These are phyloP conservation scores for Pseudonitzschia pungens DNA, from an alignment of 108 stramenopile species.

Conservation along the genomic window DNA sequence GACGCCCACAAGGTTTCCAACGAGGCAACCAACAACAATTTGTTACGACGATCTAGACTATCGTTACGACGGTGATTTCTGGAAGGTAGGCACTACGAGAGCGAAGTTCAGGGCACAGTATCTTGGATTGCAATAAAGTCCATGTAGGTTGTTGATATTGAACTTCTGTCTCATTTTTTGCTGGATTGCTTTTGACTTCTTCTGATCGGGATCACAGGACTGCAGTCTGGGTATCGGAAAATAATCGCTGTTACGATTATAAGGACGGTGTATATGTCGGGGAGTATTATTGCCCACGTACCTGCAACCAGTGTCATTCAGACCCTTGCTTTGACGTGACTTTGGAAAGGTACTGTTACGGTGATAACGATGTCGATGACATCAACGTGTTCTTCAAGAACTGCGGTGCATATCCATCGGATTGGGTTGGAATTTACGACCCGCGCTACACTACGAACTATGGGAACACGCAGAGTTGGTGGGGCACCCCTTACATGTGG, in stretches of 20 bases:
- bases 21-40: too few relatives aligned
- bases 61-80: not conserved
- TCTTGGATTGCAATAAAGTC: too few relatives aligned
- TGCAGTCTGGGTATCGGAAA: not conserved
- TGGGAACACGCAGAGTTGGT: not conserved
- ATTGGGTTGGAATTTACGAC: constrained; percentile 3
- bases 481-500: not conserved
- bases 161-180: too few relatives aligned
- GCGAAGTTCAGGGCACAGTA: too few relatives aligned
- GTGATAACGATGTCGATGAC: not conserved
- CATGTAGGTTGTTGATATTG: too few relatives aligned
- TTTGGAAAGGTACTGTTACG: not conserved
- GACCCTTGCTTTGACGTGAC: not conserved
- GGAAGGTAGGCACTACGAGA: not conserved
- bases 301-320: not conserved
- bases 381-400: not conserved
- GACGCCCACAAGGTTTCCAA: too few relatives aligned
- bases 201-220: too few relatives aligned
- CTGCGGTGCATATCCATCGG: not conserved
- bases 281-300: constrained; percentile 1
- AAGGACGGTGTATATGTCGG: not conserved
- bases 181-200: too few relatives aligned
- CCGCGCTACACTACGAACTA: not conserved
- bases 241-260: not conserved
- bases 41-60: not conserved